These are phyloP conservation scores for Crithidia sp. DNA, from an alignment of 208 protist genomes.

Conservation along the genomic window DNA sequence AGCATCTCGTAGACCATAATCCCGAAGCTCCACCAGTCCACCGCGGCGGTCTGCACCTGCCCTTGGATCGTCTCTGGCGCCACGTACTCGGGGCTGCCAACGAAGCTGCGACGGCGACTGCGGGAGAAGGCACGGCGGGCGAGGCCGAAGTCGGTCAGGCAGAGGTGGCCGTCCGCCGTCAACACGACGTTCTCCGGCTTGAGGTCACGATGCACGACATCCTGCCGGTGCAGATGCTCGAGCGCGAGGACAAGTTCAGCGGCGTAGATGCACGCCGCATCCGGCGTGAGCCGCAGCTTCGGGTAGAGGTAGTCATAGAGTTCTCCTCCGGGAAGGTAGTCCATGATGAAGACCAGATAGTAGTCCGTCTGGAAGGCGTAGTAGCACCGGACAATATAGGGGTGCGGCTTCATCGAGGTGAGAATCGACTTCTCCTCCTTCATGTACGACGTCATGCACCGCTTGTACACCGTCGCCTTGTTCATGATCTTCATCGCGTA, in stretches of 20 bases:
- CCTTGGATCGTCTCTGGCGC: constrained; percentile 92
- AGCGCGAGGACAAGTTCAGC: constrained; percentile 93
- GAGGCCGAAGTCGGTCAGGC: constrained; percentile 91
- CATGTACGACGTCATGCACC: constrained; percentile 88
- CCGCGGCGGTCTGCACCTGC: constrained; percentile 90
- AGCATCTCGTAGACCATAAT: constrained; percentile 96
- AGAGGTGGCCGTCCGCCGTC: constrained; percentile 77
- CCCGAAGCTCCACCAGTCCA: constrained; percentile 97
- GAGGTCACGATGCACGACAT: constrained; percentile 89
- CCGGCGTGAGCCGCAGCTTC: constrained; percentile 37
- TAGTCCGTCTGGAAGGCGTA: constrained; percentile 89
- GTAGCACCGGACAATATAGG: constrained; percentile 89
- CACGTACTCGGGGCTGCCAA: constrained; percentile 90
- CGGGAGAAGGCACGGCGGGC: constrained; percentile 75
- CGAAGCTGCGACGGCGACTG: constrained; percentile 80
- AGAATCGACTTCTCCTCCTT: constrained; percentile 88
- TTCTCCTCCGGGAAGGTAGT: constrained; percentile 95
- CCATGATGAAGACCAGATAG: constrained; percentile 91
- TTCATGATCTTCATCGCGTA: constrained; percentile 94
- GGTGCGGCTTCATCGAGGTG: constrained; percentile 76
- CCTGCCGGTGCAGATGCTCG: constrained; percentile 85
- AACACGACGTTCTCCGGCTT: constrained; percentile 93
- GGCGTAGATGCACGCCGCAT: constrained; percentile 82
- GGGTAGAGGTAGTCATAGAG: constrained; percentile 94
- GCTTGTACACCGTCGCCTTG: constrained; percentile 82